Base-by-base conservation (phyloP, 2,329 filamentous ascomycete species). In the Rutstroemia sp. region DNA sequence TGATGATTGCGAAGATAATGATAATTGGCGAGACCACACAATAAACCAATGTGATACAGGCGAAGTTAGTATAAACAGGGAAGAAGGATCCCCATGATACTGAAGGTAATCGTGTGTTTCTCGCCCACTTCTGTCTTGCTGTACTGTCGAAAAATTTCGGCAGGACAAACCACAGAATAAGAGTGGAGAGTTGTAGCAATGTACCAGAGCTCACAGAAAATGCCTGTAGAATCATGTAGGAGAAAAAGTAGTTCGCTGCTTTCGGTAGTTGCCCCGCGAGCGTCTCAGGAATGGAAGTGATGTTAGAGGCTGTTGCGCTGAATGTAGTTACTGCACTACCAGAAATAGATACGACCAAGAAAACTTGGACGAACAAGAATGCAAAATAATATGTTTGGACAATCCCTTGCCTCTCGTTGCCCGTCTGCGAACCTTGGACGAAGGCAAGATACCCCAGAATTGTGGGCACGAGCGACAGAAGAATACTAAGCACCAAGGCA, bases 201-300 rank as follows among this genome's bases (percentile, higher is more conserved):
- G 89, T 92, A 70, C 88, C 91, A 1, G 92, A 92, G 70, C 91
- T 96, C 60, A 89, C 91, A 60, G 89, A 91, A 65, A 97, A 78
- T 0, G 92, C 90, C 67, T 97, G 94, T 9, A 99, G 84, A 68
- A 96, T 87, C 84, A 99, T 92, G 79, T 99, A 99, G 1, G 90
- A 92, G 77, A 96, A 97, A 76, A 97, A 99, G 72, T 97, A 99
- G 69, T 96, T 96, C 64, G 90, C 88, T 0, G 92, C 87, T 63
- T 83, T 88, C 2, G 94, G 94, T 5, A 99, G 75, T 58, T 92
- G 94, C 10, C 76, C 70, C 0, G 92, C 92, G 27, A 99, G 75
- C 0, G 88, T 77, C 17, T 82, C 71, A 0, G 94, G 82, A 57
- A 95, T 81, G 39, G 78, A 78, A n/a, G 75, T 73, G 7, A 89